Base-by-base conservation (phyloP, 345 rosid species). In the Trapa bicornis region DNA sequence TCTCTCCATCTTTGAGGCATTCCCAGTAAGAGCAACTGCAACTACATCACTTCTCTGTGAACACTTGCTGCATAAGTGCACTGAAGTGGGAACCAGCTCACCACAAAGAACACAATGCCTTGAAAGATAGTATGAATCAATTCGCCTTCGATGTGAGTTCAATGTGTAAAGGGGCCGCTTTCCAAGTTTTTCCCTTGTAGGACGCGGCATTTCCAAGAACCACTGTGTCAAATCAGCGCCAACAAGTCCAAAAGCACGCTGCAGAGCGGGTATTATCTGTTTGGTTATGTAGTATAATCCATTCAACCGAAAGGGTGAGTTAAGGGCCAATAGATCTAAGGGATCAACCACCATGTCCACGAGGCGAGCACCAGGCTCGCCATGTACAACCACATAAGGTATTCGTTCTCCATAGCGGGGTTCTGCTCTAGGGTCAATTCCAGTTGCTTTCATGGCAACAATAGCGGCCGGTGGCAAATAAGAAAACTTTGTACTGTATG, bases 331-430 rank as follows among this genome's bases (percentile, higher is more conserved):
- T 71, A 94, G 87, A 42, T 84, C 88, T 80, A 85, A 70, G 29
- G 97, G 97, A 81, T 94, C 96, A 53, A 91, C 88, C 61, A 93
- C 99, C 96, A 93, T 87, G 71, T 93, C 99, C 79, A 86, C 89
- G 45, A 91, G 82, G 35, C 95, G 83, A 65, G 95, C 92, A 11
- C 99, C 97, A 47, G 92, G 99, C 79, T 87, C 91, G 22, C 97
- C 96, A 69, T 94, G 96, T 75, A 91, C 85, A 58, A 94, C 97
- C 64, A 88, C 85, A 69, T 91, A 94, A 71, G 97, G 92, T 69
- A 94, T 89, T 76, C 96, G 74, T 70, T 91, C 97, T 37, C 80
- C 97, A 77, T 91, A 93, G 67, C 88, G 78, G 52, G 98, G 98
- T 70, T 90, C 96, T 76, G 95, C 88, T 68, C 98, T 80, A 54